Evolutionary conservation across 768 basidiomycete genomes (phyloP).

Genomic region (Amanita molliuscula): DNA sequence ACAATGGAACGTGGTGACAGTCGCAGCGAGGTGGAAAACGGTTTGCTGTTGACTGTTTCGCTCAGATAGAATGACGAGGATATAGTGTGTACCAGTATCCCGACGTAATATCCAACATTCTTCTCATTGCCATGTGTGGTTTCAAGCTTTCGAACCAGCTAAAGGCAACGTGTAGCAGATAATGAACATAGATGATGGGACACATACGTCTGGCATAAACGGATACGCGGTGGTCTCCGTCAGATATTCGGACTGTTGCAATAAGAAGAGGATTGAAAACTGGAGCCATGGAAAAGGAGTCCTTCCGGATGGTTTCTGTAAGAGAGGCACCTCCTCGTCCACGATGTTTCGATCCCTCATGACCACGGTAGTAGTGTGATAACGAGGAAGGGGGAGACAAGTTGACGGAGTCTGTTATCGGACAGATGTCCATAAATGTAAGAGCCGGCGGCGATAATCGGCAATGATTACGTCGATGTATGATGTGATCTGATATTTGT

Average conservation of each 20-base stretch:
- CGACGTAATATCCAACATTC: slow-evolving; percentile 68
- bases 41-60: slow-evolving; percentile 44
- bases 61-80: background rate
- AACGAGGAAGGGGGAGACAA: no score
- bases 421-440: no score
- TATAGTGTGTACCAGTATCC: slow-evolving; percentile 40
- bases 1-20: slow-evolving; percentile 65
- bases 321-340: no score
- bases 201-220: slow-evolving; percentile 60
- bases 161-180: background rate
- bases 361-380: no score
- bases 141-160: slow-evolving; percentile 34
- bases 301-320: no score
- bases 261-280: slow-evolving; percentile 62
- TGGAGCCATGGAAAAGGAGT: slow-evolving; percentile 50
- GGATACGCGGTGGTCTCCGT: slow-evolving; percentile 70
- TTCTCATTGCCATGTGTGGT: slow-evolving; percentile 52
- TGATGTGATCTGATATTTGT: no score
- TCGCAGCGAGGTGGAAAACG: slow-evolving; percentile 64
- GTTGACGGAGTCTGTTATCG: no score
- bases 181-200: background rate
- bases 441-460: no score
- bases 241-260: slow-evolving; percentile 18
- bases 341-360: no score
- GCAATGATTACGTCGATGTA: no score